These are phyloP conservation scores for Aquilaria agallochum DNA, from an alignment of 441 rosid genomes.

Conservation along the genomic window DNA sequence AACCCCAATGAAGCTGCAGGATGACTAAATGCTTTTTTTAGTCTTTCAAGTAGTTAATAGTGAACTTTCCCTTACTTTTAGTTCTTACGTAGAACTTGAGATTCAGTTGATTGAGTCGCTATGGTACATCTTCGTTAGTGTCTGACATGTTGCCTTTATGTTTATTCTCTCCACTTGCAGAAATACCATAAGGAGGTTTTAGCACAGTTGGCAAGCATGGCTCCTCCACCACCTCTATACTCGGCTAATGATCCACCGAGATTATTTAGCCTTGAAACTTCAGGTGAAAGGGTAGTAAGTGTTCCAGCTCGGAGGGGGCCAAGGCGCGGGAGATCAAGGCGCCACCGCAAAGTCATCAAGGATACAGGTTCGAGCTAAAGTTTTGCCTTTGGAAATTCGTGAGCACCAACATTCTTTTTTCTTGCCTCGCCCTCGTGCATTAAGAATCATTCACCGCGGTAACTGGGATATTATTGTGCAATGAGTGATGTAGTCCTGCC, in stretches of 20 bases:
- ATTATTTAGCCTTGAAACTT: constrained; percentile 29
- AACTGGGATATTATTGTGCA: constrained; percentile 23
- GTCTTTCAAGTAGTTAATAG: too few species aligned
- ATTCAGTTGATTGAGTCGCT: too few species aligned
- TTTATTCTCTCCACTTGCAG: constrained; percentile 30
- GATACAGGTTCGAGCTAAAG: constrained; percentile 31
- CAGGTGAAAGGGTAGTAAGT: constrained; percentile 20
- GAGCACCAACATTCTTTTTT: constrained; percentile 25
- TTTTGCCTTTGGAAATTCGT: constrained; percentile 19
- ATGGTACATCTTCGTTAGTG: too few species aligned
- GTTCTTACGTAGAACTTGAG: too few species aligned
- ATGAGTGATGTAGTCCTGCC: constrained; percentile 16
- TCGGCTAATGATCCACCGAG: constrained; percentile 31
- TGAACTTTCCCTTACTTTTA: too few species aligned
- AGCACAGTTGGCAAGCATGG: constrained; percentile 35
- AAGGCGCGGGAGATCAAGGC: constrained; percentile 59
- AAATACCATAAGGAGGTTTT: constrained; percentile 69
- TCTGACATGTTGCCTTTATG: neutral
- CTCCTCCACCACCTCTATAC: constrained; percentile 35
- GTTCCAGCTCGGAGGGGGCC: constrained; percentile 28
- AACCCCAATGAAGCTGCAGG: too few species aligned
- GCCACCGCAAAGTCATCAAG: constrained; percentile 64
- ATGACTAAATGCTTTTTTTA: too few species aligned
- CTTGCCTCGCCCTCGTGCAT: constrained; percentile 8
- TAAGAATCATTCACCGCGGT: constrained; percentile 18